A percentile compares a stretch with the other conserved stretches of the same genome.
phyloP scores from a whole-genome alignment of 331 rosid species.

The Stylosanthes scabra region DNA sequence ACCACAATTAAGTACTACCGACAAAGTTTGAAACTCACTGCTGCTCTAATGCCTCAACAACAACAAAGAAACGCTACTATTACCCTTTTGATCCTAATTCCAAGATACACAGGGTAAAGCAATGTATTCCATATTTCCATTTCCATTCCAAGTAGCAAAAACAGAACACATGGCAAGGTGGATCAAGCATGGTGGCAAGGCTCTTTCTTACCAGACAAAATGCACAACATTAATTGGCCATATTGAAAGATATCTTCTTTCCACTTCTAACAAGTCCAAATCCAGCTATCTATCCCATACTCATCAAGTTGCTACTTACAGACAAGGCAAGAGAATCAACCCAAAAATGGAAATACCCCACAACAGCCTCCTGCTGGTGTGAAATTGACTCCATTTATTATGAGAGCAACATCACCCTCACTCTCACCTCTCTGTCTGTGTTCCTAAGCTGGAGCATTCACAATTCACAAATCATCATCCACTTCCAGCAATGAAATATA shows the following conservation, averaged over 20 bases:
- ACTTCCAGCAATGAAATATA: background rate
- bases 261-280: slow-evolving; percentile 47
- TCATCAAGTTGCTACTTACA: slow-evolving; percentile 48
- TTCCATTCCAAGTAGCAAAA: slow-evolving; percentile 12
- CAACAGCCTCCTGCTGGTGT: slow-evolving; percentile 48
- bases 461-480: slow-evolving; percentile 10
- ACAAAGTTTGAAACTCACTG: slow-evolving; percentile 29
- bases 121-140: slow-evolving; percentile 1
- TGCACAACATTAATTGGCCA: slow-evolving; percentile 49
- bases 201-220: slow-evolving; percentile 32
- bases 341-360: slow-evolving; percentile 44
- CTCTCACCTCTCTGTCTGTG: background rate
- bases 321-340: slow-evolving; percentile 49
- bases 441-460: slow-evolving; percentile 12
- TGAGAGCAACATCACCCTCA: slow-evolving; percentile 33
- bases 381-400: slow-evolving; percentile 53
- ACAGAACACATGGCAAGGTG: slow-evolving; percentile 4
- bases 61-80: background rate
- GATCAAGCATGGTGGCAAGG: slow-evolving; percentile 23
- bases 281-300: slow-evolving; percentile 52
- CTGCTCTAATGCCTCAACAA: background rate
- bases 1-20: slow-evolving; percentile 16
- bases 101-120: background rate
- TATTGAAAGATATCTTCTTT: slow-evolving; percentile 29
- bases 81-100: slow-evolving; percentile 24